These are phyloP conservation scores for Metarhizium anisopliae DNA, from an alignment of 2,329 filamentous ascomycete genomes.

Conservation along the genomic window DNA sequence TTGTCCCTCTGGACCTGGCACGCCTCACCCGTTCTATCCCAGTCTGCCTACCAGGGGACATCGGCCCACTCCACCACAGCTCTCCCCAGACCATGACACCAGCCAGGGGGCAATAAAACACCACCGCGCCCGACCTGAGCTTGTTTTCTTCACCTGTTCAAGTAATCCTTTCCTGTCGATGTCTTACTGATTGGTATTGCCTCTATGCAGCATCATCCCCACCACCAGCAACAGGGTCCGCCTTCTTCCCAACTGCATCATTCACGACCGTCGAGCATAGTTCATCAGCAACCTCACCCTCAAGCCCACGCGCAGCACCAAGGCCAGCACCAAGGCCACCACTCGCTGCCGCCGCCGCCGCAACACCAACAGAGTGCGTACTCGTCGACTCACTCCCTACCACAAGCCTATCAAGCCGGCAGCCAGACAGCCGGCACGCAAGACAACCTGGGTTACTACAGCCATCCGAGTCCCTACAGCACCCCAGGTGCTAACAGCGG, in stretches of 20 bases:
- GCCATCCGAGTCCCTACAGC: conserved; percentile 75
- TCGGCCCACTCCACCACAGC: conserved; percentile 26
- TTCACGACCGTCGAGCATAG: conserved; percentile 61
- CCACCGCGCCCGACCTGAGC: conserved; percentile 36
- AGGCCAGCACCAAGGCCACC: conserved; percentile 46
- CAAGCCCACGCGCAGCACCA: conserved; percentile 41
- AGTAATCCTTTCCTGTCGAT: conserved; percentile 27
- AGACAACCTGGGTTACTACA: conserved; percentile 63
- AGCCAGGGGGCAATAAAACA: conserved; percentile 42
- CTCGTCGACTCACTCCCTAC: conserved; percentile 54
- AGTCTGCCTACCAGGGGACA: conserved; percentile 33
- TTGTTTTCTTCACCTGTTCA: conserved; percentile 28
- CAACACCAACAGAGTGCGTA: conserved; percentile 59
- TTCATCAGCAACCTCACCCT: conserved; percentile 50
- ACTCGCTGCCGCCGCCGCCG: conserved; percentile 19
- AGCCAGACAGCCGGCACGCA: conserved; percentile 53
- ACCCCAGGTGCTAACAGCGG: conserved; percentile 71
- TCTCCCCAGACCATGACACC: conserved; percentile 35
- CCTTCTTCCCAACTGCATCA: conserved; percentile 57
- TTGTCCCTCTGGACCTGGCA: conserved; percentile 34
- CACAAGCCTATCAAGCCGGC: conserved; percentile 60
- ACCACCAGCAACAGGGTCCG: conserved; percentile 65
- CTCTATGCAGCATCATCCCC: conserved; percentile 67
- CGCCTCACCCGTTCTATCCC: conserved; percentile 41
- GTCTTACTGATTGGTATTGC: conserved; percentile 49